Percentiles rank a stretch among this genome's conserved stretches.
Conservation (phyloP, 228 moss, liverwort and hornwort species). For the Sphagnum fallax region DNA sequence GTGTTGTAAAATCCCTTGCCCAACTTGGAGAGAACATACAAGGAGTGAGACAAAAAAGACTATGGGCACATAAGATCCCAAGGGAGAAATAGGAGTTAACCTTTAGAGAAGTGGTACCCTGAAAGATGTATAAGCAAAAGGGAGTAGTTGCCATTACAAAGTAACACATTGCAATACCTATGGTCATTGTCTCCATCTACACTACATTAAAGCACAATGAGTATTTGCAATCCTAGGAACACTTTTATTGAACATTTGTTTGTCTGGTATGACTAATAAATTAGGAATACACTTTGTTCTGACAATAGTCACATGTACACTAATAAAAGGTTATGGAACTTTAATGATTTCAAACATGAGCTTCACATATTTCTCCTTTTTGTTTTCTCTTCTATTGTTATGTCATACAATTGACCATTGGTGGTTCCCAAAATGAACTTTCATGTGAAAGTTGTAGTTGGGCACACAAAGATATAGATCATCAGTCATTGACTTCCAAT, state of each 20-base stretch:
- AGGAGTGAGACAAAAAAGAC: no score
- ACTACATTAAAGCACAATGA: conserved; percentile 6
- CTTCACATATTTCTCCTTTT: conserved; percentile 86
- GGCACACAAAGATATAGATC: neutral
- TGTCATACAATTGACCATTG: conserved; percentile 78
- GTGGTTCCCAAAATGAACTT: conserved; percentile 79
- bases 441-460: conserved; percentile 48
- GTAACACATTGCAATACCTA: conserved; percentile 54
- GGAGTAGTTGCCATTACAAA: conserved; percentile 83
- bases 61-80: no score
- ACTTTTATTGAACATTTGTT: no score
- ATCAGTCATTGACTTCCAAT: no score
- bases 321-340: conserved; percentile 66
- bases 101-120: conserved; percentile 77
- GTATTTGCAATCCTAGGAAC: no score
- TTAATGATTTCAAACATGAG: conserved; percentile 76
- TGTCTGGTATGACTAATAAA: no score
- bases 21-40: no score
- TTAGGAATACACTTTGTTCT: no score
- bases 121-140: conserved; percentile 71
- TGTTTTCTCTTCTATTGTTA: conserved; percentile 83
- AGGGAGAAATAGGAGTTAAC: conserved; percentile 11
- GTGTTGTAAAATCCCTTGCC: no score
- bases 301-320: conserved; percentile 52
- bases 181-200: conserved; percentile 80